A percentile compares a stretch with the other conserved stretches of the same genome.
Conservation (phyloP, 2,329 filamentous ascomycete species). For the Blumeria hordei region DNA sequence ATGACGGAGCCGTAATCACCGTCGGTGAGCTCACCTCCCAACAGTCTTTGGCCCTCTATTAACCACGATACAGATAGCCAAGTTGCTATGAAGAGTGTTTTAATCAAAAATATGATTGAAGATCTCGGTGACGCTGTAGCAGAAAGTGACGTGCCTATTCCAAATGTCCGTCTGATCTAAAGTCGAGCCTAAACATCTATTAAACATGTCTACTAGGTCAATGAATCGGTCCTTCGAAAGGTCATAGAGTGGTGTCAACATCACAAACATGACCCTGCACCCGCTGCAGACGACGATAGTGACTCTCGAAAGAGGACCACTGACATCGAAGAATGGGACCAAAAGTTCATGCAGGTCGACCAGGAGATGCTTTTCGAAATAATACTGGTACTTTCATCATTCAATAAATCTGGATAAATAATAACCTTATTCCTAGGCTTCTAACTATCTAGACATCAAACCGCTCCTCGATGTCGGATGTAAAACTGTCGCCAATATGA, state of each 20-base stretch:
- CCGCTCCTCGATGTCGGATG: conserved; percentile 90
- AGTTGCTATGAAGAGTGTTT: conserved; percentile 72
- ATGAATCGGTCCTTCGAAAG: conserved; percentile 81
- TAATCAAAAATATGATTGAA: conserved; percentile 97
- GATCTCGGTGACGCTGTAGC: conserved; percentile 48
- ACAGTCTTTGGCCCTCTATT: conserved; percentile 1
- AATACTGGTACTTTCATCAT: conserved; percentile 48
- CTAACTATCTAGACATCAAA: conserved; percentile 99
- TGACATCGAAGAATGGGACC: conserved; percentile 98
- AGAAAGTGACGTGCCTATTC: conserved; percentile 45
- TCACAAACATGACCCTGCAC: conserved; percentile 73
- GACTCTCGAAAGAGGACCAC: conserved; percentile 96
- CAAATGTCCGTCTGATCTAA: conserved; percentile 32
- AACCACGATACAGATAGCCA: conserved; percentile 34
- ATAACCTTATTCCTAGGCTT: conserved; percentile 32
- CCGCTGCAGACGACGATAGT: conserved; percentile 64
- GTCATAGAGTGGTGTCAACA: conserved; percentile 97
- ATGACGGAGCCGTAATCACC: conserved; percentile 22
- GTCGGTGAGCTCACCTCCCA: conserved; percentile 21
- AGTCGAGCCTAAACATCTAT: not conserved
- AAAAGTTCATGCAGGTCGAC: conserved; percentile 99
- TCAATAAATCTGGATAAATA: not conserved
- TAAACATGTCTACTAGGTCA: conserved; percentile 32
- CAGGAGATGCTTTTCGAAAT: conserved; percentile 99
- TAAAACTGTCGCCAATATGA: conserved; percentile 99